Evolutionary conservation across 208 protist species (phyloP), one percentile per base, ranked within the genome.

Genomic region (Acanthamoeba sp.): DNA sequence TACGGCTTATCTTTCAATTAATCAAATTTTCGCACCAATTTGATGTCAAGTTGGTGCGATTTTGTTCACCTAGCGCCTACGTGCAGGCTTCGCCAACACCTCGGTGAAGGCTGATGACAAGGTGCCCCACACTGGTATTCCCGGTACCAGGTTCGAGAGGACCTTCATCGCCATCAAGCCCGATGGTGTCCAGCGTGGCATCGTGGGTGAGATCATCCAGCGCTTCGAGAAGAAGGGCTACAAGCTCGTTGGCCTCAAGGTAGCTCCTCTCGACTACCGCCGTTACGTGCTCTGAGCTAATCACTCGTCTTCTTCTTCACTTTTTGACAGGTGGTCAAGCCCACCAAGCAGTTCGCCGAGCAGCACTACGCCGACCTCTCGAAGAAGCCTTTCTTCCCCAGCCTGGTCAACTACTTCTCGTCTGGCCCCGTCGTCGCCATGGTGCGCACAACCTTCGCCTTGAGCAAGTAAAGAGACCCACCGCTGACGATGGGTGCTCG

Each of bases 381-480:
- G 22, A 66, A 95, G 50, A 98, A 98, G 95, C 98, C 98, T 82
- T 99, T 99, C 97, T 99, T 99, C 96, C 84, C 88, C 80, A 96
- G 96, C 52, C 98, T 99, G 62, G 97, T 99, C 93, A 94, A 97
- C 69, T 99, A 99, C 98, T 98, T 99, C 94, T 98, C 98, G 69
- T 99, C 98, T 38, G 99, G 99, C 95, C 99, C 99, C 88, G 99
- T 99, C 94, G 98, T 99, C 94, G 98, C 98, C 73, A 99, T 99
- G 98, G 98, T 95, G 48, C 50, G 94, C 42, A 22, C 12, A 24
- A 7, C 40, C 78, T 57, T 34, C 12, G 24, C 29, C 14, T 20
- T 34, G 84, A 92, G 22, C 34, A 50, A 62, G 55, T 22, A n/a
- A n/a, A n/a, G n/a, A n/a, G n/a, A n/a, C n/a, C n/a, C n/a, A n/a